Evolutionary conservation across 108 stramenopile genomes (phyloP), one percentile per base, ranked within the genome.

Genomic region (Nitzschia putrida): DNA sequence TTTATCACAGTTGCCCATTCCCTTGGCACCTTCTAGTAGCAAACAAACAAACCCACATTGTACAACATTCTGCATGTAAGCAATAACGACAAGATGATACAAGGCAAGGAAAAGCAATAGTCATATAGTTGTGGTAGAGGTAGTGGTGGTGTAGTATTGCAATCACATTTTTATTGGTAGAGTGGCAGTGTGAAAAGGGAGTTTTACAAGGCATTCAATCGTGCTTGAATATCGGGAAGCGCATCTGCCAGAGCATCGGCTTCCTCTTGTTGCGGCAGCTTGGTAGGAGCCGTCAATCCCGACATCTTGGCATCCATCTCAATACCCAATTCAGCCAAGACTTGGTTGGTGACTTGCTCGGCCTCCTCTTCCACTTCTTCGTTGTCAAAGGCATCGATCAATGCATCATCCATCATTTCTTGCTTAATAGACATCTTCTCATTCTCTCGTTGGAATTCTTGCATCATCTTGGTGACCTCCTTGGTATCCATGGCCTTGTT

Each of bases 371-470:
- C 87, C 16, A 89, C 63, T 20, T 86, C 88, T 42, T 86, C 85
- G 37, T 82, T 81, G 64, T 92, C 91, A 72, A 92, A 92, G 12
- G 87, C 91, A 64, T 88, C 88, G 16, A 82, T 81, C 44, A 92
- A 61, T 12, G 85, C 91, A 74, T 92, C 91, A 69, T 92, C 83
- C 88, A 92, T 85, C 83, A 92, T 73, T 75, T 92, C 91, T 54
- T 92, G 84, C 55, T 86, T 88, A 64, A 89, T 76, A 43, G 81
- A 65, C 21, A 88, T 47, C 10, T 40, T 53, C 74, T 89, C 88
- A 73, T 85, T 92, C 70, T 92, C 83, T 45, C 57, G 61, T 49
- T 80, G 74, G 74, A 92, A 89, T 56, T 88, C 80, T 0, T 83
- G 70, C 80, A 92, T 79, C 34, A 88, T 87, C 78, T 86, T 78